Evolutionary conservation across 1,284 basidiomycete genomes (phyloP).

Genomic region (Ganoderma sp.): DNA sequence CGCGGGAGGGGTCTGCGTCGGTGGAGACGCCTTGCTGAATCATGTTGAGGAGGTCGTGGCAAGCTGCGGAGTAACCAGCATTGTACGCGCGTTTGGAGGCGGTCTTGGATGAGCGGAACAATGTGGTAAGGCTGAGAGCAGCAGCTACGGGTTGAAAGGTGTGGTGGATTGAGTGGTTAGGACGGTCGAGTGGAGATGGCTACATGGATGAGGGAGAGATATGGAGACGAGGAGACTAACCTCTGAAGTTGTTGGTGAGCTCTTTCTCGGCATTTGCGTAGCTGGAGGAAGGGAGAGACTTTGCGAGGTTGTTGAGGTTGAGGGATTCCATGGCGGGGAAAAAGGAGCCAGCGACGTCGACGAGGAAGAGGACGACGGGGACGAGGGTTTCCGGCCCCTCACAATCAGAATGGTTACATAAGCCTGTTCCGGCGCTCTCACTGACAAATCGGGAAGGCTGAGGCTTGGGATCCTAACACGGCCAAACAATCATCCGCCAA

Average conservation of each 20-base stretch:
- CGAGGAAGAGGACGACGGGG: neutral
- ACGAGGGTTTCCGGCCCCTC: neutral
- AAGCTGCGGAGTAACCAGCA: constrained; percentile 75
- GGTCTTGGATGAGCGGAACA: constrained; percentile 76
- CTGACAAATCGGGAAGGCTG: neutral
- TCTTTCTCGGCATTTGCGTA: constrained; percentile 73
- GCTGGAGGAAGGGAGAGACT: constrained; percentile 68
- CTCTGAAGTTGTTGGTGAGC: constrained; percentile 80
- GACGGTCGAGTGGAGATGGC: neutral
- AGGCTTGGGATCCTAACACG: neutral
- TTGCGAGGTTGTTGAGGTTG: constrained; percentile 76
- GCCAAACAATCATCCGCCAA: neutral
- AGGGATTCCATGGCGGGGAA: constrained; percentile 61
- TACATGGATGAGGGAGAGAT: constrained; percentile 6
- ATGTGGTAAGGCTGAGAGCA: constrained; percentile 79
- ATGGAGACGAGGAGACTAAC: constrained; percentile 43
- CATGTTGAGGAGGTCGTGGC: constrained; percentile 77
- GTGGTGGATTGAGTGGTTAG: neutral
- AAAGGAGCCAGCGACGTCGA: neutral
- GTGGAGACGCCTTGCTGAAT: constrained; percentile 74
- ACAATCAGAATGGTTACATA: neutral
- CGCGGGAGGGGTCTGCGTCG: constrained; percentile 42
- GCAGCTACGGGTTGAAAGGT: constrained; percentile 55
- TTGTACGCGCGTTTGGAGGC: constrained; percentile 79
- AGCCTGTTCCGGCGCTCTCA: neutral